Evolutionary conservation across 768 basidiomycete genomes (phyloP).

Genomic region (Auricularia auricula-judae): DNA sequence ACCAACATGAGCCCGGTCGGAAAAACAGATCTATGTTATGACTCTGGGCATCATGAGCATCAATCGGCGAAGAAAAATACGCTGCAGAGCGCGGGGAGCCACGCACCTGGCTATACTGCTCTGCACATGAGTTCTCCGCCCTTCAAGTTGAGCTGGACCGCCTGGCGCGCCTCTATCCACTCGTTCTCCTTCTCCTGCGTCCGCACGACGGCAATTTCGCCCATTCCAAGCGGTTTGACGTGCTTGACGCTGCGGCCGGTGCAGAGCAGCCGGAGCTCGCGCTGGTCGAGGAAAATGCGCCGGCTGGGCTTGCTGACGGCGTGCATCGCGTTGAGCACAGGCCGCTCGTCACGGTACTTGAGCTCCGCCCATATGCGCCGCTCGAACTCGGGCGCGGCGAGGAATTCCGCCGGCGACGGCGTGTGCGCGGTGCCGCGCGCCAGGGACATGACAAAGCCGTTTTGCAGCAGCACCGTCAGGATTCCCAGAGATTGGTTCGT

Average conservation of each 20-base stretch:
- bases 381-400: constrained; percentile 45
- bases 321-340: constrained; percentile 69
- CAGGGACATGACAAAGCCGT: constrained; percentile 77
- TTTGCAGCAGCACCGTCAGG: constrained; percentile 80
- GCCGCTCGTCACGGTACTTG: constrained; percentile 85
- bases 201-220: constrained; percentile 82
- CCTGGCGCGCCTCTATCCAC: constrained; percentile 92
- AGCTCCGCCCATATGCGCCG: constrained; percentile 86
- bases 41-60: too few species aligned
- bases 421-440: constrained; percentile 63
- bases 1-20: too few species aligned
- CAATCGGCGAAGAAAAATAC: too few species aligned
- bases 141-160: constrained; percentile 53
- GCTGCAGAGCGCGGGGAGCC: too few species aligned
- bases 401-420: constrained; percentile 57
- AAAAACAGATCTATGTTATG: too few species aligned
- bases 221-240: constrained; percentile 77
- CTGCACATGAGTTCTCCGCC: constrained; percentile 84
- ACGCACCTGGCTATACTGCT: constrained; percentile 23
- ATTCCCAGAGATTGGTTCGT: constrained; percentile 86
- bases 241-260: constrained; percentile 73
- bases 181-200: constrained; percentile 61
- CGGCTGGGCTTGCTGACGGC: constrained; percentile 80
- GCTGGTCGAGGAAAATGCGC: constrained; percentile 59
- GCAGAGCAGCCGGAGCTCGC: constrained; percentile 69